Conservation (phyloP, 768 basidiomycete species). For the Collybia mongolica region DNA sequence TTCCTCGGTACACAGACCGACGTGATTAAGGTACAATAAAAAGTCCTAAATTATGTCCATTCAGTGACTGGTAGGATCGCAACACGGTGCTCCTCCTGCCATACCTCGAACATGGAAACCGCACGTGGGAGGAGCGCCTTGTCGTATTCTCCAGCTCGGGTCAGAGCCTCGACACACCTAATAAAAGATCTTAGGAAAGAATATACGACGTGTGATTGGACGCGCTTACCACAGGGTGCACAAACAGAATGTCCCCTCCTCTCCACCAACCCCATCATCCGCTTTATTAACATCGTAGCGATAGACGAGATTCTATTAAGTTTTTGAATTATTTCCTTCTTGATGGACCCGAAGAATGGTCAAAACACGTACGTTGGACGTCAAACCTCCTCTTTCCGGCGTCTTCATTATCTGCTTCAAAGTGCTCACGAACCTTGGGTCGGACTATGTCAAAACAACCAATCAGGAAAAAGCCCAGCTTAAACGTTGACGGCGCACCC, state of each 20-base stretch:
- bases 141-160: conserved; percentile 83
- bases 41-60: conserved; percentile 51
- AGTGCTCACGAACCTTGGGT: conserved; percentile 87
- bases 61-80: neutral
- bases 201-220: neutral
- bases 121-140: conserved; percentile 62
- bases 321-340: neutral
- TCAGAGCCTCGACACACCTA: conserved; percentile 88
- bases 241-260: conserved; percentile 93
- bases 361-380: conserved; percentile 66
- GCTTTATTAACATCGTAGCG: conserved; percentile 86
- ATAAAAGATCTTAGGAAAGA: neutral
- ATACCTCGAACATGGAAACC: conserved; percentile 87
- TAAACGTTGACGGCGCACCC: conserved; percentile 38
- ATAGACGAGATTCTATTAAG: conserved; percentile 71
- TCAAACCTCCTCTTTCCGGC: conserved; percentile 88
- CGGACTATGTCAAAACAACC: conserved; percentile 46
- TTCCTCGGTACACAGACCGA: conserved; percentile 84
- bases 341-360: neutral
- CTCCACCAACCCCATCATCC: conserved; percentile 93
- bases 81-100: conserved; percentile 14
- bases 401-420: conserved; percentile 81
- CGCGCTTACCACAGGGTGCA: conserved; percentile 72
- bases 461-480: neutral
- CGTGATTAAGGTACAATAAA: conserved; percentile 81